A percentile compares a stretch with the other conserved stretches of the same genome.
phyloP scores from a whole-genome alignment of 768 basidiomycete genomes.

The Auriscalpium microsporum region DNA sequence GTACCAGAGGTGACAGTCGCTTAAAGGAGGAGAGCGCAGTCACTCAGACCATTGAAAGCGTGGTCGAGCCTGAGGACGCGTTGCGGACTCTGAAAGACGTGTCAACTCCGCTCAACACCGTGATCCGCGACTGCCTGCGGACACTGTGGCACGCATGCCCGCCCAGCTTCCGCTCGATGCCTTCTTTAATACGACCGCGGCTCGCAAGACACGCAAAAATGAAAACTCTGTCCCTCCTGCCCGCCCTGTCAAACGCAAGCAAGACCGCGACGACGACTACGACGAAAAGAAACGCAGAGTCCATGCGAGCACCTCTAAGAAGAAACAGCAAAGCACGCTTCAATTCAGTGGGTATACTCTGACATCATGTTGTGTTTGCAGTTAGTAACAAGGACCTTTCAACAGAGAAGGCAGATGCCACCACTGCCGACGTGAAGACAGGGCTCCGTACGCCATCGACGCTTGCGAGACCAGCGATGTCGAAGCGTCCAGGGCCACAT shows the following conservation, averaged over 20 bases:
- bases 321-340: neutral
- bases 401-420: too few species aligned
- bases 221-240: neutral
- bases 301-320: neutral
- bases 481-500: too few species aligned
- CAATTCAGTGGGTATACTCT: neutral
- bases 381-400: too few species aligned
- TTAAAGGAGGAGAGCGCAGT: too few species aligned
- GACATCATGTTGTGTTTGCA: too few species aligned
- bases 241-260: neutral
- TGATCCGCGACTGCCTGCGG: neutral
- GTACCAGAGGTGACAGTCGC: neutral
- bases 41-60: too few species aligned
- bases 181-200: neutral
- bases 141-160: neutral
- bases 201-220: neutral
- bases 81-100: neutral
- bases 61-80: neutral
- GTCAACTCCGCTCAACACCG: slow-evolving; percentile 1
- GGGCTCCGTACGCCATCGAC: too few species aligned
- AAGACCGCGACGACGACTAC: neutral
- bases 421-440: too few species aligned
- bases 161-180: neutral
- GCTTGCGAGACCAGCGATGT: too few species aligned
- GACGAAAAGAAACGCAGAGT: neutral